A percentile compares a stretch with the other conserved stretches of the same genome.
Conservation (phyloP, 129 eudicot species). For the Artemisia argyi region DNA sequence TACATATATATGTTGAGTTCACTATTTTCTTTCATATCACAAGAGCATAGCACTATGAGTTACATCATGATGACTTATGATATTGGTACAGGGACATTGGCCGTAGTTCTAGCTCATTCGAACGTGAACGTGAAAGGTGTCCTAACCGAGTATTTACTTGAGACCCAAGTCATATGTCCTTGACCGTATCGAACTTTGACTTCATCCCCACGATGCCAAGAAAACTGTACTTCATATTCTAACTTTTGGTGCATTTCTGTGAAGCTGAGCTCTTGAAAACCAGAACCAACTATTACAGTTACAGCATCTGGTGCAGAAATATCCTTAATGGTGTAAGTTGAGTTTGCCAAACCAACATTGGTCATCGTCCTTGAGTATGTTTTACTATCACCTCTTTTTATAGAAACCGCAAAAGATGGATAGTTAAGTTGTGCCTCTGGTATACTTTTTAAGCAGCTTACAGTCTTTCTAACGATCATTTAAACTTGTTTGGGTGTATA, state of each 20-base stretch:
- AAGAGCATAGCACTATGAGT: no score
- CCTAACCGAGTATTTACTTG: constrained; percentile 30
- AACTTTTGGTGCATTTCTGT: constrained; percentile 34
- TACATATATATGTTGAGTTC: no score
- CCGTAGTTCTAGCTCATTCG: neutral
- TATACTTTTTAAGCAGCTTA: constrained; percentile 39
- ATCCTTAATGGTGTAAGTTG: constrained; percentile 24
- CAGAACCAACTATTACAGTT: constrained; percentile 28
- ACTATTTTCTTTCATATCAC: no score
- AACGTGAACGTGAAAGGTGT: constrained; percentile 35
- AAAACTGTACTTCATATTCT: constrained; percentile 36
- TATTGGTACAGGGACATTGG: neutral
- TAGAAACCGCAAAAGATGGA: constrained; percentile 50
- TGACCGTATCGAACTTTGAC: constrained; percentile 20
- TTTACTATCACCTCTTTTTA: constrained; percentile 14
- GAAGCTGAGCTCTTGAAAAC: constrained; percentile 30
- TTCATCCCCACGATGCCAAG: neutral
- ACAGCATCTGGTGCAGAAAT: constrained; percentile 32
- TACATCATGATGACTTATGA: no score
- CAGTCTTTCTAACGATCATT: constrained; percentile 8
- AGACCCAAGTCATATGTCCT: constrained; percentile 49
- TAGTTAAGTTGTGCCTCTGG: constrained; percentile 56
- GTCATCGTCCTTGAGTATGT: constrained; percentile 47
- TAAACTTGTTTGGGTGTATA: constrained; percentile 34
- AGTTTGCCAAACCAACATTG: constrained; percentile 45